phyloP scores from a whole-genome alignment of 2,329 filamentous ascomycete genomes.

The Neobulgaria alba region DNA sequence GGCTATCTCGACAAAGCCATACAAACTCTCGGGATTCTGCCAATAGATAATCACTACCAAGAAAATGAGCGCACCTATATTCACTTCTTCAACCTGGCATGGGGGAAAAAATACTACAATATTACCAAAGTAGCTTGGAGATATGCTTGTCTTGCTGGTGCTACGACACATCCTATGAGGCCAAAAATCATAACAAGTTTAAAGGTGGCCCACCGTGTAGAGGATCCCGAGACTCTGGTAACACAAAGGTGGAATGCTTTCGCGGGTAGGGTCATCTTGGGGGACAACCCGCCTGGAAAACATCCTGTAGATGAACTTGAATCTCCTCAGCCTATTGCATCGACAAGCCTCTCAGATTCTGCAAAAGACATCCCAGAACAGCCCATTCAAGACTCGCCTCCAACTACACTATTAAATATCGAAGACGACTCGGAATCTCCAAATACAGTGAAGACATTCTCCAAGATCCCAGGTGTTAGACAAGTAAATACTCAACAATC shows the following conservation, averaged over 20 bases:
- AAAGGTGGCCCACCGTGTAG: not conserved
- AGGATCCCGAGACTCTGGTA: not conserved
- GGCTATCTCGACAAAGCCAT: slow-evolving; percentile 13
- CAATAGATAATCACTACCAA: slow-evolving; percentile 1
- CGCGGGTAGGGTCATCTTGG: slow-evolving; percentile 8
- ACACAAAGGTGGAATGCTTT: not conserved
- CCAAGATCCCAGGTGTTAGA: no score
- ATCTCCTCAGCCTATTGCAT: no score
- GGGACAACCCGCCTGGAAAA: not conserved
- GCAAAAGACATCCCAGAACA: no score
- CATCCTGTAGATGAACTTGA: no score
- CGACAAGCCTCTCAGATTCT: no score
- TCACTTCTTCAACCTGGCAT: slow-evolving; percentile 35
- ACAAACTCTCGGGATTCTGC: slow-evolving; percentile 12
- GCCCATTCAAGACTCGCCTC: no score
- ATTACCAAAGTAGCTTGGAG: slow-evolving; percentile 38
- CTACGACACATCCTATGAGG: slow-evolving; percentile 22
- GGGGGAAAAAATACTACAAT: slow-evolving; percentile 32
- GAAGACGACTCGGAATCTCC: no score
- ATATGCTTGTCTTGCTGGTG: slow-evolving; percentile 35
- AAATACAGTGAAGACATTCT: no score
- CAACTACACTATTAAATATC: no score
- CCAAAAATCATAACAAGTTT: slow-evolving; percentile 11
- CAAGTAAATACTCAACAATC: no score
- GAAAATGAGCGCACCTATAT: slow-evolving; percentile 25